Conservation (phyloP, 2,329 filamentous ascomycete species). For the Pezicula carpinea region DNA sequence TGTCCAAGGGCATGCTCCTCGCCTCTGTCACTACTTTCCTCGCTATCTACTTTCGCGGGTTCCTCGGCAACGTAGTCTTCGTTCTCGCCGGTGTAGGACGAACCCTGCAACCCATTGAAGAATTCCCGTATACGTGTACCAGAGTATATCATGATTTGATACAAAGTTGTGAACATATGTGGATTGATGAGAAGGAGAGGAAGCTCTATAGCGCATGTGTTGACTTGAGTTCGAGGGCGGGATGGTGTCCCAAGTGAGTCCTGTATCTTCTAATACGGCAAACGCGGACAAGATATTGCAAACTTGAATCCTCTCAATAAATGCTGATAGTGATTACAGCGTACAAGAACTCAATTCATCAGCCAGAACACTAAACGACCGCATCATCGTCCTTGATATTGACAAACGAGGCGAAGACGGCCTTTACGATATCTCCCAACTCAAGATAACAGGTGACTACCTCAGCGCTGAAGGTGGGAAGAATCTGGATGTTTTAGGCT, state of each 20-base stretch:
- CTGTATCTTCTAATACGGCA: background rate
- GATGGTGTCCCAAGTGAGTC: conserved; percentile 14
- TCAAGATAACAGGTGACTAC: conserved; percentile 10
- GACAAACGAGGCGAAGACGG: conserved; percentile 11
- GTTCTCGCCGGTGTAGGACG: conserved; percentile 23
- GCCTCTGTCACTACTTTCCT: conserved; percentile 7
- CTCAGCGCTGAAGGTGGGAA: conserved; percentile 1
- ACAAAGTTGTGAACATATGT: conserved; percentile 17
- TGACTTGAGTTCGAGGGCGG: conserved; percentile 2
- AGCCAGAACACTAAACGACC: conserved; percentile 9
- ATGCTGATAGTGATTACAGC: background rate
- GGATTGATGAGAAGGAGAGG: conserved; percentile 13
- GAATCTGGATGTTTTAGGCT: conserved; percentile 25
- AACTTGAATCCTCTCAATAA: too few species aligned
- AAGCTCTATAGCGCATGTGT: conserved; percentile 17
- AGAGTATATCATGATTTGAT: conserved; percentile 10
- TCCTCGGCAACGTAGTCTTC: conserved; percentile 20
- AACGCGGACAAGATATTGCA: too few species aligned
- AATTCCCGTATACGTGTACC: conserved; percentile 26
- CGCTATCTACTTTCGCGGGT: conserved; percentile 16
- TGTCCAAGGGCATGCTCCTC: background rate
- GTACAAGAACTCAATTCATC: conserved; percentile 6
- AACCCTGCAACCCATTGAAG: conserved; percentile 23
- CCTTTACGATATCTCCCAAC: conserved; percentile 6
- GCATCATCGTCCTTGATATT: conserved; percentile 15